Percentiles rank a stretch among this genome's conserved stretches.
phyloP scores from a whole-genome alignment of 1,284 basidiomycete species.

The Tremellales sp. region DNA sequence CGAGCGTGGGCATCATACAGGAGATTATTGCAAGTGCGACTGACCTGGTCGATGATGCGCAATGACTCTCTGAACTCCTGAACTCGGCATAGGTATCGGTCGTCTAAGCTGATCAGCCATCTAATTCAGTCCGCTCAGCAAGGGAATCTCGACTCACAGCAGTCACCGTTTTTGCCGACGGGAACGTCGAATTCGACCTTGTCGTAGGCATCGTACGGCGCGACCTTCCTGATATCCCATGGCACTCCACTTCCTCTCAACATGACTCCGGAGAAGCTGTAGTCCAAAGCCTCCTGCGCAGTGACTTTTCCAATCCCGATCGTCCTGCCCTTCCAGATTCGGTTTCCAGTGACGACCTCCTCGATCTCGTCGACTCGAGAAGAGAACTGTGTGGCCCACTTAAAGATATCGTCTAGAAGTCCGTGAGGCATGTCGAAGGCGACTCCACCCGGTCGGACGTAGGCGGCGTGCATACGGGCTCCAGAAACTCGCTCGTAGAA shows the following conservation, averaged over 20 bases:
- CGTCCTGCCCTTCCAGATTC: constrained; percentile 96
- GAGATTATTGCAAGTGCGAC: constrained; percentile 3
- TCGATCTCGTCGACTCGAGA: constrained; percentile 89
- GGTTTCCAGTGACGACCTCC: constrained; percentile 94
- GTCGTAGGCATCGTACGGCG: constrained; percentile 95
- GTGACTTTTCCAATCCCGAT: constrained; percentile 87
- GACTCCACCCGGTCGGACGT: constrained; percentile 95
- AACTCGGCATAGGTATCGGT: constrained; percentile 85
- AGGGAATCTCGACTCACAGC: constrained; percentile 52
- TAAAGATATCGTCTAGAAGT: constrained; percentile 92
- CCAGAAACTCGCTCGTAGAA: constrained; percentile 99
- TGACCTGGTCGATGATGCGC: constrained; percentile 76
- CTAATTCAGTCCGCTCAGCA: not conserved
- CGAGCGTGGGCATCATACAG: not conserved
- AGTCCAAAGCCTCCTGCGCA: constrained; percentile 87
- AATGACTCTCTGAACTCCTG: constrained; percentile 97
- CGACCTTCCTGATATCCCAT: constrained; percentile 88
- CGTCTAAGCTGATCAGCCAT: constrained; percentile 25
- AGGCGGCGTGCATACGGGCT: constrained; percentile 95
- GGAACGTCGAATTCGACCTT: constrained; percentile 98
- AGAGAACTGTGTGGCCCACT: constrained; percentile 93
- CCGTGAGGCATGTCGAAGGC: constrained; percentile 97
- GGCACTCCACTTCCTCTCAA: constrained; percentile 86
- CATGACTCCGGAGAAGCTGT: constrained; percentile 97
- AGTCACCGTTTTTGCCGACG: constrained; percentile 94